Evolutionary conservation across 2,329 filamentous ascomycete genomes (phyloP).

Genomic region (Escovopsis weberi): DNA sequence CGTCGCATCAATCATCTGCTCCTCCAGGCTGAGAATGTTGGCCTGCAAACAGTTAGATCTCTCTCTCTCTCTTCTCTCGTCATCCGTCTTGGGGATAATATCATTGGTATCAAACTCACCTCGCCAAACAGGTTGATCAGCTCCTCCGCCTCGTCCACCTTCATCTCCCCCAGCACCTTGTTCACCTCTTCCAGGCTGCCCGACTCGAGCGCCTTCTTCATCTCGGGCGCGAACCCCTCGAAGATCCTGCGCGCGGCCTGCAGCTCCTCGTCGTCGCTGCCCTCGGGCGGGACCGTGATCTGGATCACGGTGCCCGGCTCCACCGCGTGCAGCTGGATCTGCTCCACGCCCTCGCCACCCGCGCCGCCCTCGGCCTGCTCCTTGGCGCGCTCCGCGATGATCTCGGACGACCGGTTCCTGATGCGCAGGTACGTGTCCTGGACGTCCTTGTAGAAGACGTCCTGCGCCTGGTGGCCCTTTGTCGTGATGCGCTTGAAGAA

Average conservation of each 20-base stretch:
- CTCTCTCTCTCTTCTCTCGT: too few relatives aligned
- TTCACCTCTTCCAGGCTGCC: slow-evolving; percentile 57
- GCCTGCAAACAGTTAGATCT: slow-evolving; percentile 30
- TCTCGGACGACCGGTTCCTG: slow-evolving; percentile 58
- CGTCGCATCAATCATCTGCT: slow-evolving; percentile 89
- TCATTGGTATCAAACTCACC: slow-evolving; percentile 21
- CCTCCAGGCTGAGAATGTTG: slow-evolving; percentile 78
- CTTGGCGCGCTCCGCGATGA: slow-evolving; percentile 40
- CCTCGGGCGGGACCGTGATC: slow-evolving; percentile 61
- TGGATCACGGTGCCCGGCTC: slow-evolving; percentile 86
- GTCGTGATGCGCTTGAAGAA: slow-evolving; percentile 97
- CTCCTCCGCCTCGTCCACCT: slow-evolving; percentile 73
- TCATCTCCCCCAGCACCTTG: slow-evolving; percentile 66
- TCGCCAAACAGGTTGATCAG: slow-evolving; percentile 67
- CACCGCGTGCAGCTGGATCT: slow-evolving; percentile 94
- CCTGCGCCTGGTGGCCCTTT: slow-evolving; percentile 75
- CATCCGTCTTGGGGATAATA: background rate
- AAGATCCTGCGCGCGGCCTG: slow-evolving; percentile 60
- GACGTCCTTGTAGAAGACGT: slow-evolving; percentile 86
- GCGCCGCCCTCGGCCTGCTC: slow-evolving; percentile 27
- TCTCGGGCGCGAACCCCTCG: slow-evolving; percentile 65
- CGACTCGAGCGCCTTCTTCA: slow-evolving; percentile 73
- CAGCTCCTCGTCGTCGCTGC: slow-evolving; percentile 50
- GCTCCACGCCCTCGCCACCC: slow-evolving; percentile 52
- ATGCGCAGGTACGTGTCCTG: slow-evolving; percentile 77